Base-by-base conservation (phyloP, 768 basidiomycete species). In the Boletellus ananas region DNA sequence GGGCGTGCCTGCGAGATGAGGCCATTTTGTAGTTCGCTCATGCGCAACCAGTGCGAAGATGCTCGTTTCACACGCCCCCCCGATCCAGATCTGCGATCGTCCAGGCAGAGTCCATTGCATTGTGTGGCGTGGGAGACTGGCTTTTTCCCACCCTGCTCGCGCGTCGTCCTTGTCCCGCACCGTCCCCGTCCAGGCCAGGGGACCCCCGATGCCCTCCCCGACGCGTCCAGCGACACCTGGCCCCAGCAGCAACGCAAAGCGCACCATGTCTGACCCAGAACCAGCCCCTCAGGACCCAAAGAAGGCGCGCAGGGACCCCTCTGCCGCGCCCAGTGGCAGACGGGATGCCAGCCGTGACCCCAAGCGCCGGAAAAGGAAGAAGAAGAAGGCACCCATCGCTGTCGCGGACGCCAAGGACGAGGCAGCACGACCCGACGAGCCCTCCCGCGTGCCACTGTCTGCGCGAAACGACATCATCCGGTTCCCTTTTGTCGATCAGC, bases 301-400 rank as follows among this genome's bases (percentile, higher is more conserved):
- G 58, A 68, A 54, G 49, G 20, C 42, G 4, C 65, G 64, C 52
- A 57, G 49, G 49, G 50, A 58, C 52, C 39, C 60, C 2, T 52
- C 58, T 8, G 23, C 45, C 31, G 59, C 58, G 34, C 51, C 63
- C 11, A 41, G 25, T 33, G 17, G 42, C 17, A 54, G 50, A 34
- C 61, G 50, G 6, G 63, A 62, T 37, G 45, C 59, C 18, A 54
- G 43, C 45, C 52, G 65, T 21, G 65, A 67, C 23, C 21, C 48
- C 4, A 70, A 53, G 42, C 66, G 60, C 33, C 54, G 66, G 7
- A 68, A 29, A 29, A 29, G 35, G 50, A 68, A 27, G 52, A 66
- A 36, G 52, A 68, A 59, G 56, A 68, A 68, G 50, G 45, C 52
- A 0, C 58, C 67, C 0, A 45, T 68, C 20, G 66, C 68, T 11